A percentile compares a stretch with the other conserved stretches of the same genome.
phyloP scores from a whole-genome alignment of 768 basidiomycete genomes.

The Naganishia antarctica region DNA sequence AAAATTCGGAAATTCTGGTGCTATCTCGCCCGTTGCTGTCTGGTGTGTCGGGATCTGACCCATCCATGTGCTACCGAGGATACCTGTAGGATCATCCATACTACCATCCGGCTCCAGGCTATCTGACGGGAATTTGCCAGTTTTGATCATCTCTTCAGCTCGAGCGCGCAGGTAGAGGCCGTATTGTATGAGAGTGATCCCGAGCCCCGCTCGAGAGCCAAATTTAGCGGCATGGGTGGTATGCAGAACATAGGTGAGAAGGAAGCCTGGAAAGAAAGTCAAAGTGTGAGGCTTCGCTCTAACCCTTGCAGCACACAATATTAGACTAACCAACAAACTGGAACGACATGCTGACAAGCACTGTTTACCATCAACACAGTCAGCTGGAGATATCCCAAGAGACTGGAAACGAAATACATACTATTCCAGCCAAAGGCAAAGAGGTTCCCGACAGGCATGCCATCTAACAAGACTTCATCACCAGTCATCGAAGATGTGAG shows the following conservation, averaged over 20 bases:
- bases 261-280: slow-evolving; percentile 45
- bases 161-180: slow-evolving; percentile 67
- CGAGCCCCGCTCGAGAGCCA: slow-evolving; percentile 91
- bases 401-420: slow-evolving; percentile 26
- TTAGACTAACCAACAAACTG: slow-evolving; percentile 66
- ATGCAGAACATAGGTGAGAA: slow-evolving; percentile 78
- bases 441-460: slow-evolving; percentile 74
- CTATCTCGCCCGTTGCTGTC: slow-evolving; percentile 10
- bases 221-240: slow-evolving; percentile 84
- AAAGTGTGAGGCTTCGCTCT: neutral
- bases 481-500: slow-evolving; percentile 55
- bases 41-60: slow-evolving; percentile 14
- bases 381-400: slow-evolving; percentile 16
- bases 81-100: slow-evolving; percentile 27
- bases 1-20: slow-evolving; percentile 26
- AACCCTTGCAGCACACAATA: neutral
- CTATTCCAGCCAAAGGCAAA: slow-evolving; percentile 48
- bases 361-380: slow-evolving; percentile 35
- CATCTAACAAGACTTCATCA: slow-evolving; percentile 77
- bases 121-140: slow-evolving; percentile 42
- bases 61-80: slow-evolving; percentile 23
- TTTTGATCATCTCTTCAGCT: slow-evolving; percentile 51
- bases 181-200: slow-evolving; percentile 87
- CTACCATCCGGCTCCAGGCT: slow-evolving; percentile 28
- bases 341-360: slow-evolving; percentile 89